Evolutionary conservation across 177 flowering plant species (phyloP).

Genomic region (Vitis hybrid): DNA sequence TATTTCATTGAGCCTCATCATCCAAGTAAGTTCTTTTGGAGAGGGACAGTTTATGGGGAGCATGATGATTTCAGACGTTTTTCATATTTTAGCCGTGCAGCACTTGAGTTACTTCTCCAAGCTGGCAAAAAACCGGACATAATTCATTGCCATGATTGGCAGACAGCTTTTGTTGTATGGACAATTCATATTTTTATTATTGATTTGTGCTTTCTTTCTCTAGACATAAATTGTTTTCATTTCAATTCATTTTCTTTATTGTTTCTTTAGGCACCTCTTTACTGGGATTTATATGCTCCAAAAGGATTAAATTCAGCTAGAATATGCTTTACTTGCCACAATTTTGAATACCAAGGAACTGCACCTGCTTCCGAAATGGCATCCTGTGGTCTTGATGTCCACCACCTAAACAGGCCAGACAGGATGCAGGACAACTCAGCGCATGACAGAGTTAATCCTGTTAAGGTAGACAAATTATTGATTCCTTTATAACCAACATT

Average conservation of each 20-base stretch:
- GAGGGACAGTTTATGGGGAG: constrained; percentile 93
- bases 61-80: constrained; percentile 91
- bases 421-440: constrained; percentile 90
- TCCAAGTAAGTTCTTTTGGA: constrained; percentile 84
- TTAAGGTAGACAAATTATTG: constrained; percentile 57
- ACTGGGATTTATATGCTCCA: constrained; percentile 89
- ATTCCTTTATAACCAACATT: neutral
- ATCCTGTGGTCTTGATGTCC: constrained; percentile 93
- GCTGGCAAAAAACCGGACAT: constrained; percentile 96
- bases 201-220: constrained; percentile 1
- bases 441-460: constrained; percentile 75
- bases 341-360: constrained; percentile 95
- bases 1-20: constrained; percentile 96
- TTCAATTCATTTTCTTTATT: neutral
- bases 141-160: constrained; percentile 99
- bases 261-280: constrained; percentile 78
- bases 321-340: constrained; percentile 97
- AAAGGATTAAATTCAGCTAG: constrained; percentile 92
- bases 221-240: neutral
- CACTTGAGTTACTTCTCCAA: constrained; percentile 87
- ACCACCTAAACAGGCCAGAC: constrained; percentile 89
- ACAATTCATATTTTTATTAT: neutral
- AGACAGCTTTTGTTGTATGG: constrained; percentile 93
- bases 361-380: constrained; percentile 83
- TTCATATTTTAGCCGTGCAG: constrained; percentile 96